Evolutionary conservation across 1,139 yeast species (phyloP).

Genomic region (Saccharomyces pastorianus): DNA sequence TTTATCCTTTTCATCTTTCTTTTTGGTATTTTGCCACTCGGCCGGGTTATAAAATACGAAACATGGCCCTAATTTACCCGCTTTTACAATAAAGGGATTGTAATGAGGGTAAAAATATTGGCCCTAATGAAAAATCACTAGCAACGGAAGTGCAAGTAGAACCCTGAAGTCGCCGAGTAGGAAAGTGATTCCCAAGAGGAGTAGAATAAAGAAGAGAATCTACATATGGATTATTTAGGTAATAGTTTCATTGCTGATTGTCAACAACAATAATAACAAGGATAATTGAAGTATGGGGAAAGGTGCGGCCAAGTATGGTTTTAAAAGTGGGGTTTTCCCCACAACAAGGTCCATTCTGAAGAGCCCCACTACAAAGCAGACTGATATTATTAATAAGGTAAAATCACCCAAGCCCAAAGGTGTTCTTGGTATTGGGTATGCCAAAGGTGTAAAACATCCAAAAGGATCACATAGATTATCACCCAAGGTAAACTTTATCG

Average conservation of each 20-base stretch:
- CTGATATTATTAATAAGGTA: conserved; percentile 41
- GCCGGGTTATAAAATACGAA: background rate
- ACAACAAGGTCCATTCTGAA: conserved; percentile 64
- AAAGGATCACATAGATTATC: conserved; percentile 52
- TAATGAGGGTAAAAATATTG: background rate
- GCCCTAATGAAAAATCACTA: background rate
- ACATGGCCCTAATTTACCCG: background rate
- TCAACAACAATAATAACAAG: background rate
- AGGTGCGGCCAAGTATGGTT: conserved; percentile 39
- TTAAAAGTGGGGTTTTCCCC: conserved; percentile 77
- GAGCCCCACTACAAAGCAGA: conserved; percentile 46
- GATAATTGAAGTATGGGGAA: conserved; percentile 35
- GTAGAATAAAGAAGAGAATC: background rate
- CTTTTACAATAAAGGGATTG: background rate
- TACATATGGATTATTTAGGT: background rate
- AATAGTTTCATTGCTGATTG: background rate
- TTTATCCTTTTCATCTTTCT: background rate
- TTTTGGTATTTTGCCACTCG: background rate
- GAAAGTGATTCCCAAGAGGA: background rate
- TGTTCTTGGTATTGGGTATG: conserved; percentile 47
- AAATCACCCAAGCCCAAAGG: conserved; percentile 40
- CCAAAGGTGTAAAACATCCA: conserved; percentile 69
- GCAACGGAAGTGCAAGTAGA: background rate
- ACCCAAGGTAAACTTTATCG: conserved; percentile 44
- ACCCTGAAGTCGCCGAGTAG: background rate